Evolutionary conservation across 768 basidiomycete species (phyloP).

Genomic region (Mycena alexandri): DNA sequence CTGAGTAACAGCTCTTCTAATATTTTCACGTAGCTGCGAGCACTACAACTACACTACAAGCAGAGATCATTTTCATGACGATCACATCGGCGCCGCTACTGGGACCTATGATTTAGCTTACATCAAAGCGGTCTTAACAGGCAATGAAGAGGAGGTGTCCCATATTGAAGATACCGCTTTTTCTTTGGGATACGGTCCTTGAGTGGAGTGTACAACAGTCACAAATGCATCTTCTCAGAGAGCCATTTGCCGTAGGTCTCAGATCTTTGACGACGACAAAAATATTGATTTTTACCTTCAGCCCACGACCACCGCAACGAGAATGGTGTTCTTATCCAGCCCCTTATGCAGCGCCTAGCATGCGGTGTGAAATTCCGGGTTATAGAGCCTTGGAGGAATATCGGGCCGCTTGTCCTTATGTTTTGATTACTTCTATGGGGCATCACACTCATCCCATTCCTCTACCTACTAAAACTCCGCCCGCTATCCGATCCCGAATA

Average conservation of each 20-base stretch:
- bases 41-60: neutral
- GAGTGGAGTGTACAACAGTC: conserved; percentile 11
- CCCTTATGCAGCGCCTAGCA: conserved; percentile 6
- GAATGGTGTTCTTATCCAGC: conserved; percentile 11
- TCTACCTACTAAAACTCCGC: neutral
- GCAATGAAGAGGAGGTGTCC: neutral
- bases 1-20: too few relatives aligned
- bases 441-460: conserved; percentile 1
- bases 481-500: too few relatives aligned
- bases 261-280: too few relatives aligned
- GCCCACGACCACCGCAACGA: neutral
- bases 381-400: conserved; percentile 29
- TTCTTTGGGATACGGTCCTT: neutral
- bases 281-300: too few relatives aligned
- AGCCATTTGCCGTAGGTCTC: conserved; percentile 3
- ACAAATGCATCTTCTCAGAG: neutral
- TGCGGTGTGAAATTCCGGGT: conserved; percentile 24
- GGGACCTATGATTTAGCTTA: conserved; percentile 3
- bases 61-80: conserved; percentile 8
- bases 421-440: neutral
- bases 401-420: neutral
- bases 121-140: neutral
- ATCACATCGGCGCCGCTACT: neutral
- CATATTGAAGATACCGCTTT: neutral
- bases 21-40: neutral